Evolutionary conservation across 805 yeast genomes (phyloP).

Genomic region (Metschnikowia noctiluminum): DNA sequence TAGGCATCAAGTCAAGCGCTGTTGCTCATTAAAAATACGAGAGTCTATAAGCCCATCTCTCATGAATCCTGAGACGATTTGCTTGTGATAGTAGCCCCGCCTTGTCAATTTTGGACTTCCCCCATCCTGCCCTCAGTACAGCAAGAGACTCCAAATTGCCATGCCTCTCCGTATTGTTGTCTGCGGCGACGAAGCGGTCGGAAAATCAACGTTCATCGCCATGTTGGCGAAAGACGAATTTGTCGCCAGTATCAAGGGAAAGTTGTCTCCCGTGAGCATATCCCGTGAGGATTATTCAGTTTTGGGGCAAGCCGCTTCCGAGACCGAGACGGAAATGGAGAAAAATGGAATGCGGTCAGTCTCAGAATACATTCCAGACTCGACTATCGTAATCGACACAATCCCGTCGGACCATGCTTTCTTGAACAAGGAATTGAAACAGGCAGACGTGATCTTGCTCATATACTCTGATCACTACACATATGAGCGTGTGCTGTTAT

Average conservation of each 20-base stretch:
- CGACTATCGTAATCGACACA: slow-evolving; percentile 80
- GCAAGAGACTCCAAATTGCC: neutral
- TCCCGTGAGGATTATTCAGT: slow-evolving; percentile 63
- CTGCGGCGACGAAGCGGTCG: slow-evolving; percentile 93
- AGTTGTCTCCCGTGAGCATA: slow-evolving; percentile 79
- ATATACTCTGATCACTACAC: slow-evolving; percentile 93
- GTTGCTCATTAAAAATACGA: too few relatives aligned
- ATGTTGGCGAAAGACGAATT: slow-evolving; percentile 79
- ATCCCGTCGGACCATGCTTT: slow-evolving; percentile 57
- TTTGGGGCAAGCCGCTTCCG: slow-evolving; percentile 6
- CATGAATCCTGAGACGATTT: too few relatives aligned
- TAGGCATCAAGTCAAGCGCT: too few relatives aligned
- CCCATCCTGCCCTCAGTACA: too few relatives aligned
- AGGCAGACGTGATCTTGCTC: slow-evolving; percentile 91
- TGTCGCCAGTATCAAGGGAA: slow-evolving; percentile 65
- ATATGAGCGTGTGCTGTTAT: slow-evolving; percentile 83
- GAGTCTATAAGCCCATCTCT: too few relatives aligned
- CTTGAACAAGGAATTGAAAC: slow-evolving; percentile 70
- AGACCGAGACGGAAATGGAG: slow-evolving; percentile 10
- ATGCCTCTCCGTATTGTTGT: slow-evolving; percentile 67
- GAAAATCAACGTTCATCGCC: slow-evolving; percentile 76
- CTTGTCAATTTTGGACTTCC: too few relatives aligned
- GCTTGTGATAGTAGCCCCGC: too few relatives aligned
- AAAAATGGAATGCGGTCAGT: slow-evolving; percentile 9
- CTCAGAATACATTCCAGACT: slow-evolving; percentile 35